Base-by-base conservation (phyloP, 164 flowering plant genomes). In the Stephania yunnanensis region DNA sequence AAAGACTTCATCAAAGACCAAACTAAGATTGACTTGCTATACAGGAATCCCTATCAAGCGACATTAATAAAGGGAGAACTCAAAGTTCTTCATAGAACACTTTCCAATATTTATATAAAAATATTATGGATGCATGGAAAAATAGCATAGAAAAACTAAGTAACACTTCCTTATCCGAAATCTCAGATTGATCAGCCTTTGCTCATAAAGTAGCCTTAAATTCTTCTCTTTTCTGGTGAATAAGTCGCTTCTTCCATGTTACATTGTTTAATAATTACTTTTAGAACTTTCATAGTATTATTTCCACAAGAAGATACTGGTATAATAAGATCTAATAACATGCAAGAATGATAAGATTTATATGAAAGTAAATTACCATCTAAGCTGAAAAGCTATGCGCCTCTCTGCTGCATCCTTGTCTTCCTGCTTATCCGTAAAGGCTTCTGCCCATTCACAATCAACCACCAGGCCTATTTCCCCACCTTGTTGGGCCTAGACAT, bases 371-470 rank as follows among this genome's bases (percentile, higher is more conserved):
- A 71, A 61, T 6, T 87, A 94, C 97, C 98, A 94, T 83, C 98
- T 97, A 77, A 94, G 84, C 82, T 92, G 96, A 88, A 90, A 94
- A 70, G 86, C 97, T 71, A 91, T 80, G 66, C 97, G 95, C 85
- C 97, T 90, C 69, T 87, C 80, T 66, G 90, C 92, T 69, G 98
- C 97, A 74, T 17, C 50, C 80, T 75, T 85, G 78, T 94, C 98
- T 78, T 88, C 92, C 75, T 71, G 65, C 64, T 84, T 85, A 69
- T 91, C 91, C 46, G 97, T 89, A 76, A 85, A 84, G 70, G 98
- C 84, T 80, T 92, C 98, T 52, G 98, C 90, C 98, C 98, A 92
- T 86, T 94, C 98, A 78, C 97, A 94, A 74, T 94, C 98, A 20
- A 92, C 90, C 17, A 83, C 82, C 70, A 91, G 64, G 53, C 97